Evolutionary conservation across 495 filamentous ascomycete species (phyloP), one percentile per base, ranked within the genome.

Genomic region (Aspergillus conjunctus): DNA sequence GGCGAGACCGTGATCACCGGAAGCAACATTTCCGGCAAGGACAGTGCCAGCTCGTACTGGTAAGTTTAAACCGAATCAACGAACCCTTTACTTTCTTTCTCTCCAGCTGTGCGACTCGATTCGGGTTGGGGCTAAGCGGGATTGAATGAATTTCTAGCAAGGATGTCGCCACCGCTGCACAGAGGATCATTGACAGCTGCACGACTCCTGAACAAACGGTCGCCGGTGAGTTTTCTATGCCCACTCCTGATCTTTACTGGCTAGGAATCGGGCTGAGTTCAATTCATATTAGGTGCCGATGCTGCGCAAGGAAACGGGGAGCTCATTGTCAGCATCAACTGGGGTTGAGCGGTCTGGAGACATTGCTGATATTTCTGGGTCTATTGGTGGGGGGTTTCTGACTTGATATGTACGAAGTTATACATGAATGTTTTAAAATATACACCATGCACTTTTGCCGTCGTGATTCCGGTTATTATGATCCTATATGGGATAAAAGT

Each of bases 151-250:
- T 43, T 8, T 37, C 1, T 46, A 59, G 57, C 17, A 9, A 7
- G 12, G 57, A 59, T 37, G 50, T 59, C 21, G 57, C 57, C 0
- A 4, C 6, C 1, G 48, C 15, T 3, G 48, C 56, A 17, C 56
- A 53, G 57, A 46, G 26, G 49, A 44, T 59, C n/a, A 54, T 59
- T 15, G 49, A 59, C 17, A 34, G 39, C 17, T 59, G 57, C 21
- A 45, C 49, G 7, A 59, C 37, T 12, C 34, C 48, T 5, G 39
- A 53, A 14, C 49, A 49, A 30, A 37, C 34, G 3, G 57, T 59
- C 33, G 57, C 22, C 26, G 57, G 49, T 59, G 22, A 59, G 49
- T 32, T n/a, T 43, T 14, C 32, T n/a, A 15, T 44, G 3, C 43
- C 52, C 20, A n/a, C 14, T 20, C 26, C 11, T 20, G 8, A 15